Evolutionary conservation across 1,284 basidiomycete species (phyloP).

Genomic region (Ceratobasidium sp.): DNA sequence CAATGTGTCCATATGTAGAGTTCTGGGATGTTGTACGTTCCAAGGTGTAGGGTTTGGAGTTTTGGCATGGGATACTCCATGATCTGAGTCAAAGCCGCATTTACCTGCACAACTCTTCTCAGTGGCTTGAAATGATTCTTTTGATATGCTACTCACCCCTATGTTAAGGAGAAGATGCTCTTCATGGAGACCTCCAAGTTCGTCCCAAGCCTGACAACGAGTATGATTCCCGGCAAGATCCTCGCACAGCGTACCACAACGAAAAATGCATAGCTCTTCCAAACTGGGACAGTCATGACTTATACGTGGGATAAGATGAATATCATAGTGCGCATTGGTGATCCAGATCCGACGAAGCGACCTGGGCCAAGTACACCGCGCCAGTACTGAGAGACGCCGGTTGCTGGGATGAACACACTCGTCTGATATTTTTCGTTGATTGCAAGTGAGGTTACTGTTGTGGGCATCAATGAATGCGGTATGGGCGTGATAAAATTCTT

Average conservation of each 20-base stretch:
- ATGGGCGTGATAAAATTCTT: neutral
- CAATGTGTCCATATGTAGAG: neutral
- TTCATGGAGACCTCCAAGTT: neutral
- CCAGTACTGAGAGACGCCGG: neutral
- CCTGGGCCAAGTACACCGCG: neutral
- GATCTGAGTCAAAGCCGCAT: neutral
- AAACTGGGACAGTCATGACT: neutral
- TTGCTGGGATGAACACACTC: neutral
- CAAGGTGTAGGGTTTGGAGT: neutral
- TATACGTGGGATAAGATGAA: neutral
- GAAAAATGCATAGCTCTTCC: neutral
- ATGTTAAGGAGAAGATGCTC: neutral
- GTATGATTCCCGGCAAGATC: neutral
- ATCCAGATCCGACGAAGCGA: slow-evolving; percentile 19
- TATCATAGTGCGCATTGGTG: slow-evolving; percentile 1
- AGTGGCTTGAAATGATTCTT: neutral
- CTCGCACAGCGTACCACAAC: neutral
- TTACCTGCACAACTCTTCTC: neutral
- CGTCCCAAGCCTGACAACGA: neutral
- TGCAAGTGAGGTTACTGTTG: too few species aligned
- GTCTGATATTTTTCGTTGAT: too few species aligned
- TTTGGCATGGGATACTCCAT: neutral
- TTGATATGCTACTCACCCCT: too few species aligned
- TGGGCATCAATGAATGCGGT: slow-evolving; percentile 8
- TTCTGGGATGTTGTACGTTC: neutral